Conservation (phyloP, 139 green algal genomes). For the Parachlorella kessleri region DNA sequence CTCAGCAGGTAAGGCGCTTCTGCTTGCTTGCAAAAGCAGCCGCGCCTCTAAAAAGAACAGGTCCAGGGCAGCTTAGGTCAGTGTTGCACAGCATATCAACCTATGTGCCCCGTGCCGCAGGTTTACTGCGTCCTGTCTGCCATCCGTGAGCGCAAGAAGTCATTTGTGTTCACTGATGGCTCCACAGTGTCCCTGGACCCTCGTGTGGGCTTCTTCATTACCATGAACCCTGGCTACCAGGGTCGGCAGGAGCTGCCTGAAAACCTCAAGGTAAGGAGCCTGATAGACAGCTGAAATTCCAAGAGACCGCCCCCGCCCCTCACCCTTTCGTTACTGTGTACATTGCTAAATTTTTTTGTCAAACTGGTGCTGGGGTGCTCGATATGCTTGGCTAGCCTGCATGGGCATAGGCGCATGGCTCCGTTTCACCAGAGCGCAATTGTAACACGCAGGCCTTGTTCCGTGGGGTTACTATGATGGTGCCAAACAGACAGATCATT, state of each 20-base stretch:
- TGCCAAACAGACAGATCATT: slow-evolving; percentile 96
- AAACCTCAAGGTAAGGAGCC: slow-evolving; percentile 87
- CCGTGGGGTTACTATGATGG: slow-evolving; percentile 98
- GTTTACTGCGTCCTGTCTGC: slow-evolving; percentile 93
- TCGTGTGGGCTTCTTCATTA: slow-evolving; percentile 97
- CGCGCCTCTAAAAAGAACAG: too few relatives aligned
- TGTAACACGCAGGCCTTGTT: slow-evolving; percentile 85
- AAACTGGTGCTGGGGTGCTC: neutral
- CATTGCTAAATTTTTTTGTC: neutral
- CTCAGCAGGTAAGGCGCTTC: slow-evolving; percentile 76
- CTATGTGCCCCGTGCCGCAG: slow-evolving; percentile 36
- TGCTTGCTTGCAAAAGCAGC: too few relatives aligned
- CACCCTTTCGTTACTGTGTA: too few relatives aligned
- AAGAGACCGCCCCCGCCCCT: too few relatives aligned
- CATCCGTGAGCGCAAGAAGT: slow-evolving; percentile 89
- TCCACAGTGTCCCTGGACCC: slow-evolving; percentile 81
- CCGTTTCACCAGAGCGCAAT: too few relatives aligned
- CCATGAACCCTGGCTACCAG: slow-evolving; percentile 95
- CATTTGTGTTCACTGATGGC: slow-evolving; percentile 94
- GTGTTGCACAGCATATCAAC: slow-evolving; percentile 1
- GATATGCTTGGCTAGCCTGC: too few relatives aligned
- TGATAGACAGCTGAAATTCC: too few relatives aligned
- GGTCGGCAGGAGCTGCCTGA: slow-evolving; percentile 96
- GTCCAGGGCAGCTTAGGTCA: too few relatives aligned
- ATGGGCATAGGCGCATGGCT: too few relatives aligned